A percentile compares a stretch with the other conserved stretches of the same genome.
Conservation (phyloP, 179 eudicot species). For the Vitellaria paradoxa region DNA sequence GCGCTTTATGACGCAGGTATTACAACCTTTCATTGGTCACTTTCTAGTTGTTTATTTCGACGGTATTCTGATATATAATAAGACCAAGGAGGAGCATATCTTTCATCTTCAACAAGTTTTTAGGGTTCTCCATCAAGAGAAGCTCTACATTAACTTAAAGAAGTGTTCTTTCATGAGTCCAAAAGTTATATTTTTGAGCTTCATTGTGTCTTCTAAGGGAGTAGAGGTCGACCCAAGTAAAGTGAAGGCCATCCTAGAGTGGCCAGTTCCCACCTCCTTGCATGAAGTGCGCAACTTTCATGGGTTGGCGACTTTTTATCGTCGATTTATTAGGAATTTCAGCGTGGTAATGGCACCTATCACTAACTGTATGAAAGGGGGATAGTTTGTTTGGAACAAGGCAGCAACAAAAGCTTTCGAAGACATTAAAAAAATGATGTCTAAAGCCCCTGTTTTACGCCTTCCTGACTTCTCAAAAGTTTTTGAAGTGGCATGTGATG, state of each 20-base stretch:
- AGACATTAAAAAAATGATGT: background rate
- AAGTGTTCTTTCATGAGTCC: conserved; percentile 5
- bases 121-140: background rate
- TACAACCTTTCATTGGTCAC: background rate
- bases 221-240: conserved; percentile 3
- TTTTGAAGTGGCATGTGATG: conserved; percentile 12
- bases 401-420: conserved; percentile 3
- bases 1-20: conserved; percentile 1
- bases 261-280: background rate
- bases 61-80: conserved; percentile 6
- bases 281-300: conserved; percentile 8
- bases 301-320: conserved; percentile 9
- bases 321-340: conserved; percentile 9
- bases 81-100: conserved; percentile 7
- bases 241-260: background rate
- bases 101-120: conserved; percentile 7
- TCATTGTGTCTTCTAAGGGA: background rate
- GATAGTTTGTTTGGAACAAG: conserved; percentile 2
- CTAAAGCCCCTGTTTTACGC: background rate
- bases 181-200: conserved; percentile 3
- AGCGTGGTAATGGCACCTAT: conserved; percentile 14
- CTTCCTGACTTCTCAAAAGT: conserved; percentile 8
- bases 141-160: conserved; percentile 1
- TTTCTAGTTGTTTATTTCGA: conserved; percentile 13
- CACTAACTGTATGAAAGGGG: conserved; percentile 11